phyloP scores from a whole-genome alignment of 2,329 filamentous ascomycete species.

The Aspergillus cejpii region DNA sequence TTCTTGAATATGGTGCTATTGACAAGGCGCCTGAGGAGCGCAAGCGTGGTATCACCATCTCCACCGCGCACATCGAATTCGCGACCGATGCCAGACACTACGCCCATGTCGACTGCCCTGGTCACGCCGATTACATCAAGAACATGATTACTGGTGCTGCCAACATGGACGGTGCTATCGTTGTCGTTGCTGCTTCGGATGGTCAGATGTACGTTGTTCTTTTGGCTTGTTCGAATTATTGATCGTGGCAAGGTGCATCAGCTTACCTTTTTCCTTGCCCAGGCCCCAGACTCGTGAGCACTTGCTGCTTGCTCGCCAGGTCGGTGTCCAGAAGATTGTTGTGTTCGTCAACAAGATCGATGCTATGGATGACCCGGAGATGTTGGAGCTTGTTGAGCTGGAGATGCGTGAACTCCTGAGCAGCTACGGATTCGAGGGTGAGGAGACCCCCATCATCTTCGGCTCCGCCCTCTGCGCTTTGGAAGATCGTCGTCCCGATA shows the following conservation, averaged over 20 bases:
- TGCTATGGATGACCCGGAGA: slow-evolving; percentile 93
- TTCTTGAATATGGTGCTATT: slow-evolving; percentile 95
- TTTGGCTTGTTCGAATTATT: neutral
- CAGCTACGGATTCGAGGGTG: slow-evolving; percentile 94
- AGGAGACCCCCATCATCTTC: slow-evolving; percentile 94
- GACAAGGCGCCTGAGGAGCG: slow-evolving; percentile 99
- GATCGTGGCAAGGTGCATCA: slow-evolving; percentile 1
- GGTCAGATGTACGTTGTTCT: slow-evolving; percentile 71
- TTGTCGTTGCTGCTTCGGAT: slow-evolving; percentile 95
- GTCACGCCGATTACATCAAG: slow-evolving; percentile 99
- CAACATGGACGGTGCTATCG: slow-evolving; percentile 98
- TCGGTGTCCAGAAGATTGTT: slow-evolving; percentile 95
- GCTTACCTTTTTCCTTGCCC: slow-evolving; percentile 18
- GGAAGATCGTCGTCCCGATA: slow-evolving; percentile 77
- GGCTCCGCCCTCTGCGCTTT: slow-evolving; percentile 93
- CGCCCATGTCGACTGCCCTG: slow-evolving; percentile 98
- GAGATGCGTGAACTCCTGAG: slow-evolving; percentile 97
- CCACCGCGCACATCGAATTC: slow-evolving; percentile 98
- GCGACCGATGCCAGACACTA: slow-evolving; percentile 90
- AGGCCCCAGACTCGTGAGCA: slow-evolving; percentile 96
- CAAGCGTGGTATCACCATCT: slow-evolving; percentile 99
- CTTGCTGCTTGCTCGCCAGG: slow-evolving; percentile 92
- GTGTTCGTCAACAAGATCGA: slow-evolving; percentile 99
- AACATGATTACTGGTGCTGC: slow-evolving; percentile 99
- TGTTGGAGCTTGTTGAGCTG: slow-evolving; percentile 99